Base-by-base conservation (phyloP, 2,329 filamentous ascomycete genomes). In the Hypoxylon sp. region DNA sequence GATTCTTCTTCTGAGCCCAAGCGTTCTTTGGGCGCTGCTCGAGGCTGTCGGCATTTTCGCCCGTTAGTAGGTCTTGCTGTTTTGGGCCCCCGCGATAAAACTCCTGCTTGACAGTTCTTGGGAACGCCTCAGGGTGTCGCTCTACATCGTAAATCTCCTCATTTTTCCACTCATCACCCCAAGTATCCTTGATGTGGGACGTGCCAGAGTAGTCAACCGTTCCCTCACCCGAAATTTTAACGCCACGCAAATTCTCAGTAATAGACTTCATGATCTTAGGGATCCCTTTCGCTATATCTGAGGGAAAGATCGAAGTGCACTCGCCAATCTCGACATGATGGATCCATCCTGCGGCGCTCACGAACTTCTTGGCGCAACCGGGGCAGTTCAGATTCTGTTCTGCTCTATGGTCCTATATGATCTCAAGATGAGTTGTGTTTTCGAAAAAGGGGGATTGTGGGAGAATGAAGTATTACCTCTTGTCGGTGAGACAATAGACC, bases 351-450 rank as follows among this genome's bases (percentile, higher is more conserved):
- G 79, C 76, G 0, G 82, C 75, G 0, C 78, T 76, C 0, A 32
- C 50, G 60, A 85, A 86, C 0, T 74, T 75, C 1, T 71, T 64
- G 0, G 72, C 55, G 63, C 86, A 88, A 25, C 82, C 85, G 0
- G 84, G 84, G 51, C 86, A 88, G 2, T 68, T 50, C 1, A 88
- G 77, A 1, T 80, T 65, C 58, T 85, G 82, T 17, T 76, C 70
- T 11, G 78, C 68, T 5, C 78, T 77, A 62, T 85, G 84, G 10
- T 69, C 52, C 82, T 84, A 46, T 17, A 48, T 17, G 14, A 5
- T 1, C 21, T 19, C 1, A 30, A 4, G 4, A 52, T 75, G 19
- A 75, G 65, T 34, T 21, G 6, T 17, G 19, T 25, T 56, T 11
- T 34, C 28, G 28, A 4, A 17, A 34, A 46, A 9, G 38, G 21